phyloP scores from a whole-genome alignment of 208 protist genomes.

The Plasmodiophora brassicae region DNA sequence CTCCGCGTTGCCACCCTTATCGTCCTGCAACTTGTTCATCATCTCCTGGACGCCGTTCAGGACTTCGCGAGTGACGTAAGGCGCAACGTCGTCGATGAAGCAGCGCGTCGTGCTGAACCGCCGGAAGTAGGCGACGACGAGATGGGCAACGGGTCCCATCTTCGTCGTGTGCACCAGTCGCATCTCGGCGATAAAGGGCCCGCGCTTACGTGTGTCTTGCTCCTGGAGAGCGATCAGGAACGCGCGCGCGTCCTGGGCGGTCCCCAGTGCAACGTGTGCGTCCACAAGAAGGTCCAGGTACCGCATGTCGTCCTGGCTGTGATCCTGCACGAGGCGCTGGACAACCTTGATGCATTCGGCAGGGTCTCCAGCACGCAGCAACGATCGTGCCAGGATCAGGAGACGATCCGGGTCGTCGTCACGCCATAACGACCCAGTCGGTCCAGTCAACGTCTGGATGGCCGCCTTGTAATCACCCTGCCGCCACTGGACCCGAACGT shows the following conservation, averaged over 20 bases:
- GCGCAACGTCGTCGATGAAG: background rate
- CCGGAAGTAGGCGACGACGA: background rate
- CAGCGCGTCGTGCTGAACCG: background rate
- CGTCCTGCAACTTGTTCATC: background rate
- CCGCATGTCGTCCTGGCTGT: background rate
- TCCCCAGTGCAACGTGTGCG: background rate
- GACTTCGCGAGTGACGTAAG: background rate
- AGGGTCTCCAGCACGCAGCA: background rate
- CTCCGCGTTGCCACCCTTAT: background rate
- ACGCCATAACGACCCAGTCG: background rate
- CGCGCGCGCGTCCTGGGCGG: background rate
- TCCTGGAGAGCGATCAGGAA: background rate
- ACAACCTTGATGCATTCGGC: background rate
- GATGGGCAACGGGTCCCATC: background rate
- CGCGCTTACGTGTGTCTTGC: background rate
- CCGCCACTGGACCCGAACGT: background rate
- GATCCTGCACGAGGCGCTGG: background rate
- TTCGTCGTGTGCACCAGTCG: background rate
- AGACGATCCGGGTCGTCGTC: background rate
- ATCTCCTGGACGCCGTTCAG: background rate
- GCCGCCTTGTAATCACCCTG: background rate
- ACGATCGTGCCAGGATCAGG: background rate
- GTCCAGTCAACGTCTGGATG: background rate
- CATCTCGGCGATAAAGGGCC: background rate
- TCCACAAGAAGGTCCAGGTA: background rate